Conservation (phyloP, 306 rosid species). For the Clitoria ternatea region DNA sequence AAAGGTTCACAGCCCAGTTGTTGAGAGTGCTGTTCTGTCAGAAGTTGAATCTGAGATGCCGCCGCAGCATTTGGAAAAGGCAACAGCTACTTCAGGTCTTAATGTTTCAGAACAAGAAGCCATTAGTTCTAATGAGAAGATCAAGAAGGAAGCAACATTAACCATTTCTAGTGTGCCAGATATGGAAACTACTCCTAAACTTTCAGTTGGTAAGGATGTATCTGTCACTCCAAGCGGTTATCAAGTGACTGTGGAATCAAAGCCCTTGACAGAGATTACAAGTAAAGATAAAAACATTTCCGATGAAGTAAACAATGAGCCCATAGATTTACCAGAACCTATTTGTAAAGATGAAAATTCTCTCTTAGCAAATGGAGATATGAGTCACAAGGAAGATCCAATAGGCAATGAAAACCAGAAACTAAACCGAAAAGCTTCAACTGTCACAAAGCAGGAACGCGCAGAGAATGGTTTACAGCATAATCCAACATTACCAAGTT, state of each 20-base stretch:
- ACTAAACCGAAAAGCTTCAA: slow-evolving; percentile 52
- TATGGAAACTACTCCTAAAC: slow-evolving; percentile 50
- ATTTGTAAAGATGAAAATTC: slow-evolving; percentile 43
- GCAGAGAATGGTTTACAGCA: slow-evolving; percentile 67
- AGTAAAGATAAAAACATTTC: slow-evolving; percentile 42
- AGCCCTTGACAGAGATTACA: slow-evolving; percentile 49
- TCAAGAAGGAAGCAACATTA: slow-evolving; percentile 44
- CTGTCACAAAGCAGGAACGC: slow-evolving; percentile 69
- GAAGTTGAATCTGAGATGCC: slow-evolving; percentile 57
- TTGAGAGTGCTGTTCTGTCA: slow-evolving; percentile 49
- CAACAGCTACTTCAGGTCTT: slow-evolving; percentile 30
- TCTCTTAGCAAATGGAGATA: slow-evolving; percentile 49
- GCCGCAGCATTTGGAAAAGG: slow-evolving; percentile 57
- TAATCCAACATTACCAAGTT: slow-evolving; percentile 84
- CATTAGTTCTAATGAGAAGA: slow-evolving; percentile 40
- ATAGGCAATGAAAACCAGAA: slow-evolving; percentile 62
- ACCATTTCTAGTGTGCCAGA: slow-evolving; percentile 36
- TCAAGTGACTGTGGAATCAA: slow-evolving; percentile 46
- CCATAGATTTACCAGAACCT: slow-evolving; percentile 44
- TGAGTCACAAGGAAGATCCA: slow-evolving; percentile 62
- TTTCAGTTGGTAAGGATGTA: slow-evolving; percentile 40
- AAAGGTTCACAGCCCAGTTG: slow-evolving; percentile 83
- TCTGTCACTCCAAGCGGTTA: slow-evolving; percentile 35
- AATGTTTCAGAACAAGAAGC: slow-evolving; percentile 39
- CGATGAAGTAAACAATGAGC: slow-evolving; percentile 42